phyloP scores from a whole-genome alignment of 2,329 filamentous ascomycete species.

The Escovopsis sp. region DNA sequence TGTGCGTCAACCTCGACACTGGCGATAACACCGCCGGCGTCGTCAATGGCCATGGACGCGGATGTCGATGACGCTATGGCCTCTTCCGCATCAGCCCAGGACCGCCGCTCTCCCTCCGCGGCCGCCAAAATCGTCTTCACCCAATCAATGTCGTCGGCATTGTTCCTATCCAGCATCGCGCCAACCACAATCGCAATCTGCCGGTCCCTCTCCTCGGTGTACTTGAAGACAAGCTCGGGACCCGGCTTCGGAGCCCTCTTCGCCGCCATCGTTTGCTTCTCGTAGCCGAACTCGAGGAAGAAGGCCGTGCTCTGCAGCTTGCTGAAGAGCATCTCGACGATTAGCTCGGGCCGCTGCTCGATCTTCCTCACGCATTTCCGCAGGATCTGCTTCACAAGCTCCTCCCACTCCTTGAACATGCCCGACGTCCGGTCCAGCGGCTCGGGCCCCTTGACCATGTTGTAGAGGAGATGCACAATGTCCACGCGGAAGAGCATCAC shows the following conservation, averaged over 20 bases:
- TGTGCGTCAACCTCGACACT: no score
- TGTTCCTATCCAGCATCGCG: slow-evolving; percentile 63
- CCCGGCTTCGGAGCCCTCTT: slow-evolving; percentile 49
- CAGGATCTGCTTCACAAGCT: slow-evolving; percentile 71
- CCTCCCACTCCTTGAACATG: slow-evolving; percentile 81
- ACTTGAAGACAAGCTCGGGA: slow-evolving; percentile 70
- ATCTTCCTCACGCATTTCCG: slow-evolving; percentile 72
- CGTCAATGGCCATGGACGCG: slow-evolving; percentile 20
- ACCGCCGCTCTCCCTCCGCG: slow-evolving; percentile 56
- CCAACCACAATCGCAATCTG: slow-evolving; percentile 70
- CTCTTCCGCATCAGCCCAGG: slow-evolving; percentile 60
- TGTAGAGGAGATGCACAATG: slow-evolving; percentile 74
- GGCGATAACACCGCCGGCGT: no score
- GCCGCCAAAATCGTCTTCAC: slow-evolving; percentile 54
- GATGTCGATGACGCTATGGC: slow-evolving; percentile 34
- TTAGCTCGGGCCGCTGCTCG: slow-evolving; percentile 66
- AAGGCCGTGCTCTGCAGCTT: slow-evolving; percentile 72
- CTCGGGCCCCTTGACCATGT: slow-evolving; percentile 80
- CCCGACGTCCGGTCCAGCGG: slow-evolving; percentile 50
- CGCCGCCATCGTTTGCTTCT: slow-evolving; percentile 59
- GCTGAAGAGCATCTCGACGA: slow-evolving; percentile 88
- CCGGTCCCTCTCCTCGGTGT: slow-evolving; percentile 48
- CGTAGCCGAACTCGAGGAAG: slow-evolving; percentile 81
- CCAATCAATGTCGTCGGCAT: slow-evolving; percentile 66
- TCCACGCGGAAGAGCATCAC: slow-evolving; percentile 83